Evolutionary conservation across 2,329 filamentous ascomycete species (phyloP), one percentile per base, ranked within the genome.

Genomic region (Cephalotrichum gorgonifer): DNA sequence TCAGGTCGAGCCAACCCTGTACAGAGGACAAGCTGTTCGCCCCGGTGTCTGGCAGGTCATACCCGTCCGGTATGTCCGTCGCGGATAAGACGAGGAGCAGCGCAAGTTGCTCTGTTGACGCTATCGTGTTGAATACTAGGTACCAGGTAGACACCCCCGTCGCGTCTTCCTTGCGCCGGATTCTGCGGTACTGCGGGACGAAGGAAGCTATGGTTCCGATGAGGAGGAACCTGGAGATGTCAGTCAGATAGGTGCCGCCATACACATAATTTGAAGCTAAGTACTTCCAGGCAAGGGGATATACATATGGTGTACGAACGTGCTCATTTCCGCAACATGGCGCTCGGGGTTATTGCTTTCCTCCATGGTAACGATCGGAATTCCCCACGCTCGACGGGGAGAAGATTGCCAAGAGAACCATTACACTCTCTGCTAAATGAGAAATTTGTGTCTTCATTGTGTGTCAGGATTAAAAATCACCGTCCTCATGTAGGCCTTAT

Each of bases 251-350:
- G 7, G 6, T 17, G 20, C 12, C 9, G 9, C 30, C 15, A 25
- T 15, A 11, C 5, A 9, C 14, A 12, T 4, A 20, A 6, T 22
- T 11, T 20, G n/a, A 11, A 7, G 2, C 4, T 20, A 20, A 22
- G 7, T 3, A 11, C 9, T 39, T 20, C 5, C 30, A 14, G 22
- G n/a, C 41, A 43, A 25, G 43, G 26, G 43, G 9, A 3, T 39
- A 25, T 23, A 31, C 23, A 41, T 25, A 35, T 25, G 27, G 30
- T 11, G 20, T 3, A 48, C 46, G 35, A 48, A 48, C 46, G 46
- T 48, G 46, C 46, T 48, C 46, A 48, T 48, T 41, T 48, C 33
- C 15, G 46, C 46, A 25, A 48, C 46, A 33, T 48, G 46, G n/a
- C 46, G 46, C 38, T 43, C 46, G 4, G 35, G 23, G 27, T 31